Base-by-base conservation (phyloP, 441 rosid genomes). In the Biscutella laevigata region DNA sequence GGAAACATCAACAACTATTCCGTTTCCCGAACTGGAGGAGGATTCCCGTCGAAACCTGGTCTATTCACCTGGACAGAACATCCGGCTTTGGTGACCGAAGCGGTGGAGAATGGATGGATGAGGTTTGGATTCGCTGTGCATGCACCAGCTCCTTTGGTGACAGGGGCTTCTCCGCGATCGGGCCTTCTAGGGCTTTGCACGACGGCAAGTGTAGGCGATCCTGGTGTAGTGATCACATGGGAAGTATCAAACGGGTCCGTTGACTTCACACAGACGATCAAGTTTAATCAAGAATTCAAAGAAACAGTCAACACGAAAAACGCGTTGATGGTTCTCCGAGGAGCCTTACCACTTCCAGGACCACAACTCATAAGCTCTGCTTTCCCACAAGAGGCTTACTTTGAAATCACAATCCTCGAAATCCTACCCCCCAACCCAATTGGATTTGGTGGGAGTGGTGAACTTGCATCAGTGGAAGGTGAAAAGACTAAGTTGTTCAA, bases 381-480 rank as follows among this genome's bases (percentile, higher is more conserved):
- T 63, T 90, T 90, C 22, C 96, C 98, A 10, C 98, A 82, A 64
- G 98, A 87, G 37, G 96, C 96, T 15, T 90, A 84, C 70, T 87
- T 90, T 57, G 98, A 87, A 77, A 74, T 87, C 68, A 84, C 89
- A n/a, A 38, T 90, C 51, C 13, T 84, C 43, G 57, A 62, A 46
- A 68, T 61, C 12, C 42, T 46, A 25, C 32, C 64, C 6, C 50
- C 40, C n/a, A 60, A 66, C 49, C 33, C n/a, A n/a, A n/a, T 20
- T n/a, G 64, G 54, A 16, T 57, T 64, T 15, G 9, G 5, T 27
- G 27, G 29, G 14, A 11, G 34, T 46, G 25, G 71, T 51, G 61
- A 53, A 3, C 12, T 52, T 45, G 46, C 28, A 11, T 38, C 44
- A 21, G 61, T 57, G 29, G 92, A 87, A 72, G 80, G 88, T 3